phyloP scores from a whole-genome alignment of 2,329 filamentous ascomycete genomes.

The Aspergillus ochraceus region DNA sequence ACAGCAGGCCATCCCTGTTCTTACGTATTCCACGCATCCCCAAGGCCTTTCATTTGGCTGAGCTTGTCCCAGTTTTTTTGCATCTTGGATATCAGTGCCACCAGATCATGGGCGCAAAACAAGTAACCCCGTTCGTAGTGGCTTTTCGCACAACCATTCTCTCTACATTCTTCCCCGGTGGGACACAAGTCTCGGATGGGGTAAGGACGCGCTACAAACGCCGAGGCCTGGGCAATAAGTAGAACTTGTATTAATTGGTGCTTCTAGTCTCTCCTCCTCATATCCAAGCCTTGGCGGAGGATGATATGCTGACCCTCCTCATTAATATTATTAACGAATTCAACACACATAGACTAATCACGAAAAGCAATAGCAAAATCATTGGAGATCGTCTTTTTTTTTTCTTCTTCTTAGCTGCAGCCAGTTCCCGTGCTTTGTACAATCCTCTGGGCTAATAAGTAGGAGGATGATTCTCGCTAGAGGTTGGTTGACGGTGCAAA shows the following conservation, averaged over 20 bases:
- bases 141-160: background rate
- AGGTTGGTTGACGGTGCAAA: too few relatives aligned
- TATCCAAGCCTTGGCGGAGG: background rate
- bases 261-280: background rate
- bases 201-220: background rate
- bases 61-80: background rate
- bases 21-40: too few relatives aligned
- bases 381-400: too few relatives aligned
- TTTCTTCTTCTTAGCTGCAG: too few relatives aligned
- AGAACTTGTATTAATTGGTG: background rate
- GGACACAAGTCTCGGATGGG: background rate
- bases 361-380: too few relatives aligned
- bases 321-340: background rate
- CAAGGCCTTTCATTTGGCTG: background rate
- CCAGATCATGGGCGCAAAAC: background rate
- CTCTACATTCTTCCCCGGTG: background rate
- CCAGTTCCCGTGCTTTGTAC: too few relatives aligned
- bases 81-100: background rate
- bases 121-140: background rate
- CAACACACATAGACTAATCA: too few relatives aligned
- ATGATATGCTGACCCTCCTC: background rate
- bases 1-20: too few relatives aligned
- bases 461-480: too few relatives aligned
- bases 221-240: background rate
- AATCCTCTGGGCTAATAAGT: too few relatives aligned